phyloP scores from a whole-genome alignment of 2,329 filamentous ascomycete genomes.

The Fusarium sp. region DNA sequence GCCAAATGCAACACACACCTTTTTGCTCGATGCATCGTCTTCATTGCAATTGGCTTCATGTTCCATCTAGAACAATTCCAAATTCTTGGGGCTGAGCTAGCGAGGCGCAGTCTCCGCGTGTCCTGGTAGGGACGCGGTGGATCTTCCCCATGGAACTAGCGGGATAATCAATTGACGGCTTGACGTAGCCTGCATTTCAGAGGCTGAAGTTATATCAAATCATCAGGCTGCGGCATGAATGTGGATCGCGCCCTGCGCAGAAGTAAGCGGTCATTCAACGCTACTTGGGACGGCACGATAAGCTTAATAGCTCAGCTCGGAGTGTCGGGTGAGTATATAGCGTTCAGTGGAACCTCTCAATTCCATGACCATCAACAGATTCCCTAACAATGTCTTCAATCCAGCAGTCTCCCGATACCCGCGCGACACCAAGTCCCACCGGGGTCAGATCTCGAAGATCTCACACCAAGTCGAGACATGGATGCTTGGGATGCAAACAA shows the following conservation, averaged over 20 bases:
- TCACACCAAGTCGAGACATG: slow-evolving; percentile 41
- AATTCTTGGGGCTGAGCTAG: slow-evolving; percentile 17
- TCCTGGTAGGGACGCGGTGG: not conserved
- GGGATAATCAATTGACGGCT: not conserved
- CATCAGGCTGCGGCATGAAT: slow-evolving; percentile 10
- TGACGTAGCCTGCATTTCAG: not conserved
- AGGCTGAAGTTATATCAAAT: slow-evolving; percentile 21
- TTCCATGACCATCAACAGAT: not conserved
- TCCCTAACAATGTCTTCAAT: not conserved
- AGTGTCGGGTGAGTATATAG: slow-evolving; percentile 1
- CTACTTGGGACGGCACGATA: not conserved
- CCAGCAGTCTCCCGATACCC: not conserved
- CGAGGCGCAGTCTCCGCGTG: slow-evolving; percentile 18
- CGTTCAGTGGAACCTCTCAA: not conserved
- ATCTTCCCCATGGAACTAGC: not conserved
- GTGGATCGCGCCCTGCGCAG: not conserved
- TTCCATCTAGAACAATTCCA: slow-evolving; percentile 15
- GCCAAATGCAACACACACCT: not conserved
- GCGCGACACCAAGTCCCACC: not conserved
- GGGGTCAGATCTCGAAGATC: slow-evolving; percentile 26
- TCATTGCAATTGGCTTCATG: not conserved
- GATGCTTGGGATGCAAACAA: slow-evolving; percentile 40
- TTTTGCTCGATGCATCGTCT: not conserved
- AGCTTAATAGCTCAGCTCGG: slow-evolving; percentile 1
- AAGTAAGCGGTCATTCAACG: not conserved